These are phyloP conservation scores for Pulveroboletus ravenelii DNA, from an alignment of 768 basidiomycete genomes.

Conservation along the genomic window DNA sequence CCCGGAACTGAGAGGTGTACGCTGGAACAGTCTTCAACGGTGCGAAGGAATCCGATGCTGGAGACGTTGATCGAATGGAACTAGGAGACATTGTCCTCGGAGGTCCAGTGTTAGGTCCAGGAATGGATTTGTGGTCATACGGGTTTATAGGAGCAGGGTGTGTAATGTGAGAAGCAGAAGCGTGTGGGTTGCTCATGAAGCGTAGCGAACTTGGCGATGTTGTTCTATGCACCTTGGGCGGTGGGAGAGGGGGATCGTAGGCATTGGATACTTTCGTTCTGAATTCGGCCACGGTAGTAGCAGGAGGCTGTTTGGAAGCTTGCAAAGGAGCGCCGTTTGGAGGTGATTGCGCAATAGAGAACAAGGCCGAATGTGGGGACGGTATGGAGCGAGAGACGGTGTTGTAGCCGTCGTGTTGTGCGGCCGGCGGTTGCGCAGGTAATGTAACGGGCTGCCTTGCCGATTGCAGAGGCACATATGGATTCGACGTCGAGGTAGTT, in stretches of 20 bases:
- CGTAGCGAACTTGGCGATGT: conserved; percentile 25
- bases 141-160: conserved; percentile 10
- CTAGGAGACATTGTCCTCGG: conserved; percentile 31
- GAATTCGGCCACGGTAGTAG: conserved; percentile 42
- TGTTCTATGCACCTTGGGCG: conserved; percentile 35
- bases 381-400: conserved; percentile 21
- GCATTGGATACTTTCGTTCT: conserved; percentile 67
- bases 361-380: conserved; percentile 21
- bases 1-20: conserved; percentile 24
- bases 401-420: conserved; percentile 34
- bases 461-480: conserved; percentile 20
- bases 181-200: conserved; percentile 16
- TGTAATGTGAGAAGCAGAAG: conserved; percentile 4
- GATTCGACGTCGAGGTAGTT: conserved; percentile 12
- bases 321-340: conserved; percentile 24
- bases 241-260: conserved; percentile 72
- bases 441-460: conserved; percentile 7
- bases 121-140: conserved; percentile 18
- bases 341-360: conserved; percentile 8
- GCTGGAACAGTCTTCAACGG: conserved; percentile 25
- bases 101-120: conserved; percentile 14
- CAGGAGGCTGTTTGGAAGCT: conserved; percentile 30
- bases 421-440: conserved; percentile 18
- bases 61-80: conserved; percentile 20
- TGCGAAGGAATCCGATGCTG: conserved; percentile 35